A percentile compares a stretch with the other conserved stretches of the same genome.
These are phyloP conservation scores for Pseudocercospora fijiensis DNA, from an alignment of 2,329 filamentous ascomycete species.

Conservation along the genomic window DNA sequence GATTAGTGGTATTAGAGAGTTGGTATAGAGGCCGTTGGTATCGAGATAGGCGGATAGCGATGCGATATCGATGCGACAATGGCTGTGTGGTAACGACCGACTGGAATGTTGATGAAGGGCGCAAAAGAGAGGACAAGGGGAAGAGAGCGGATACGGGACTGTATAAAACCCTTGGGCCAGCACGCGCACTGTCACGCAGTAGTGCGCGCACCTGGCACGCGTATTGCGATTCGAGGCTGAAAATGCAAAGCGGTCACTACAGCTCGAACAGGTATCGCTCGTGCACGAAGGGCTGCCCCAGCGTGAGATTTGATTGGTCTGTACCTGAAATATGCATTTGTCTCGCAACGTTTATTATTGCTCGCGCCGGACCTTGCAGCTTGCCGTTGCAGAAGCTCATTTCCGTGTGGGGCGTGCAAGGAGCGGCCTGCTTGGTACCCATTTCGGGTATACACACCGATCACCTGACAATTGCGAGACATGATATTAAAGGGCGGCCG, in stretches of 20 bases:
- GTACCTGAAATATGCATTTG: background rate
- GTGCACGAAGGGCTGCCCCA: background rate
- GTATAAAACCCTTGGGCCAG: background rate
- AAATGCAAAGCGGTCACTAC: slow-evolving; percentile 10
- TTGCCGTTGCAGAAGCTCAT: slow-evolving; percentile 13
- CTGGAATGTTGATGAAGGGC: slow-evolving; percentile 1
- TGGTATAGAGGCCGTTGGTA: background rate
- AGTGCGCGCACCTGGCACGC: background rate
- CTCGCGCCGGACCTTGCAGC: slow-evolving; percentile 13
- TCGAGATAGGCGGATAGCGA: slow-evolving; percentile 1
- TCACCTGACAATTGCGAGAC: background rate
- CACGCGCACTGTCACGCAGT: background rate
- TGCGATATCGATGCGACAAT: background rate
- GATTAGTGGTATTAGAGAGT: slow-evolving; percentile 9
- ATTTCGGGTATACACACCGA: background rate
- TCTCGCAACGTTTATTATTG: slow-evolving; percentile 15
- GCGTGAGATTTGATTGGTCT: slow-evolving; percentile 7
- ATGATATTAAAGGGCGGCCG: background rate
- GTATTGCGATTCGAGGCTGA: slow-evolving; percentile 6
- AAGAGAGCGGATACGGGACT: background rate
- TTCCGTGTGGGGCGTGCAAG: slow-evolving; percentile 7
- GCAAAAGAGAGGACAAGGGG: slow-evolving; percentile 1
- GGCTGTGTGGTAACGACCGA: slow-evolving; percentile 6
- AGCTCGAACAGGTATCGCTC: slow-evolving; percentile 11
- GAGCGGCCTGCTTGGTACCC: background rate